Conservation (phyloP, 2,329 filamentous ascomycete genomes). For the Ceratocystis lukuohia region DNA sequence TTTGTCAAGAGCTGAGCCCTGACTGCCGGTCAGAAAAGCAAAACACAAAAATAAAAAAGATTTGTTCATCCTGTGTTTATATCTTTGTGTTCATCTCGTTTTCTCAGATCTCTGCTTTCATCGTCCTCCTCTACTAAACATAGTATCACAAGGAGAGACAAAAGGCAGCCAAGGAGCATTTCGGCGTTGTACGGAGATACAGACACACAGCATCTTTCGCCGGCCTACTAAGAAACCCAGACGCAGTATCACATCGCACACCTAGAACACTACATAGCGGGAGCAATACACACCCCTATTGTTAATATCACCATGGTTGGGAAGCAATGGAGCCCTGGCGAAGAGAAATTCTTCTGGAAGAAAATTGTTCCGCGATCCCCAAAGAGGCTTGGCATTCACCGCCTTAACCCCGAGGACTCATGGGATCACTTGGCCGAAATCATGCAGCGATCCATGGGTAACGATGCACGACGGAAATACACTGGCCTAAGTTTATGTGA, state of each 20-base stretch:
- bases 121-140: not conserved
- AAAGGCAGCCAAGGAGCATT: not conserved
- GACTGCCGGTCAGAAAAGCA: not conserved
- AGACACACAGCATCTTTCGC: too few relatives aligned
- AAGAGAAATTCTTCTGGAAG: constrained; percentile 39
- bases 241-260: not conserved
- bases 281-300: not conserved
- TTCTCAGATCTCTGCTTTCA: not conserved
- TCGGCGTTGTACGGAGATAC: too few relatives aligned
- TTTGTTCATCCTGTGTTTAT: not conserved
- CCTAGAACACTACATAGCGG: not conserved
- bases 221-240: not conserved
- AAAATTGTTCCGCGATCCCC: constrained; percentile 28
- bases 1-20: not conserved
- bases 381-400: constrained; percentile 25
- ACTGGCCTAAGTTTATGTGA: constrained; percentile 31
- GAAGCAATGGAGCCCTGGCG: constrained; percentile 35
- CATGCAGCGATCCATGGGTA: constrained; percentile 30
- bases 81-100: not conserved
- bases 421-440: constrained; percentile 30
- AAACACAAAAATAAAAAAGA: not conserved
- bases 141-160: not conserved
- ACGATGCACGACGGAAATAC: constrained; percentile 29
- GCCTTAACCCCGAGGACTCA: constrained; percentile 23
- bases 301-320: constrained; percentile 32